Percentiles rank a stretch among this genome's conserved stretches.
Evolutionary conservation across 305 asterid genomes (phyloP).

Genomic region (Rubia peregrina): DNA sequence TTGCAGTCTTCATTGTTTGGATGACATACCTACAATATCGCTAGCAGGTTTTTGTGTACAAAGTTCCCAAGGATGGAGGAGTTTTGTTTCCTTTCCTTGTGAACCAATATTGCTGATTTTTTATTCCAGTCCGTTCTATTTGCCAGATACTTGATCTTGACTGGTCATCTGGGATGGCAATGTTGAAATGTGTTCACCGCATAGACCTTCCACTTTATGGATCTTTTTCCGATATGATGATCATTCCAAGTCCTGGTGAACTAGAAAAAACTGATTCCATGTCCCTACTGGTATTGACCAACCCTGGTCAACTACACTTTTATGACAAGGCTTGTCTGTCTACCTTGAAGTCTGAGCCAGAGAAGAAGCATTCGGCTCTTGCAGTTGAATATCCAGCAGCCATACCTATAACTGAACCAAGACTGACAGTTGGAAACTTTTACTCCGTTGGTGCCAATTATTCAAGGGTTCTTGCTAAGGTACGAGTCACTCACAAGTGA

Average conservation of each 20-base stretch:
- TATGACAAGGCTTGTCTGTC: constrained; percentile 58
- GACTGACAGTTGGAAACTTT: constrained; percentile 66
- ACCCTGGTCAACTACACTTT: constrained; percentile 79
- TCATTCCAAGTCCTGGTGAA: constrained; percentile 43
- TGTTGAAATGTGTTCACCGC: constrained; percentile 67
- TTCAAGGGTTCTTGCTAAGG: constrained; percentile 48
- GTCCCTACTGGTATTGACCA: constrained; percentile 71
- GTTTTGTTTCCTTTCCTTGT: neutral
- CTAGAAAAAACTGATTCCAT: constrained; percentile 33
- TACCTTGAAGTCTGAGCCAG: constrained; percentile 50
- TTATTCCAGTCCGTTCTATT: constrained; percentile 15
- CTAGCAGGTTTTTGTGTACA: neutral
- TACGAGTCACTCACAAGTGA: constrained; percentile 18
- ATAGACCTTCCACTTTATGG: constrained; percentile 87
- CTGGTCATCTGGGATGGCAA: constrained; percentile 85
- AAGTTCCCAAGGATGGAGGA: constrained; percentile 1
- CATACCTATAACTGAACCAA: constrained; percentile 78
- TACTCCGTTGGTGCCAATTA: constrained; percentile 30
- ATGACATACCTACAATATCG: neutral
- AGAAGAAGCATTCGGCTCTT: constrained; percentile 42
- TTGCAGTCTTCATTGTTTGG: neutral
- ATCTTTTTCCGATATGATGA: constrained; percentile 75
- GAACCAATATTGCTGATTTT: neutral
- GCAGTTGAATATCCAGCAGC: constrained; percentile 51
- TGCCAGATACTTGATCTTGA: constrained; percentile 89